Base-by-base conservation (phyloP, 2,329 filamentous ascomycete species). In the Trichoderma sp. region DNA sequence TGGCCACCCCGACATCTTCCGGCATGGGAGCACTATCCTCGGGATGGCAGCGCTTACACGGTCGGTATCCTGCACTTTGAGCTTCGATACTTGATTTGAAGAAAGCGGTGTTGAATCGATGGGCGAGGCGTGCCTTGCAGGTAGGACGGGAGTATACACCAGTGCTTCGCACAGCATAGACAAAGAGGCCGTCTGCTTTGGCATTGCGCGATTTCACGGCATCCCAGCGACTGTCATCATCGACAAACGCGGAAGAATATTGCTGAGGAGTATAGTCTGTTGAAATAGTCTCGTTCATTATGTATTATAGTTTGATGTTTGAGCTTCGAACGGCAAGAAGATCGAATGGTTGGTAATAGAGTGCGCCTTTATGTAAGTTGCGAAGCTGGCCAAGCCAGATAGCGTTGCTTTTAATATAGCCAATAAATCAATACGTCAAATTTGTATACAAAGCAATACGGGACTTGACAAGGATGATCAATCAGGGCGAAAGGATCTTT, bases 31-130 rank as follows among this genome's bases (percentile, higher is more conserved):
- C 80, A 63, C 73, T 75, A 8, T 59, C 81, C 37, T 78, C 77
- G 18, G 78, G 87, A 68, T 82, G 81, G 76, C 87, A 89, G n/a
- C 86, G 80, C 76, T 87, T 88, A 77, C 87, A 90, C 0, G 87
- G 78, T 28, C 86, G 80, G 73, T 83, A 89, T 1, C 86, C 83
- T 5, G 77, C 82, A 1, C 71, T 71, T 49, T 78, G 77, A 1
- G 88, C 88, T 34, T 83, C 79, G 0, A 73, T 69, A 0, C 80
- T 73, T 0, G 78, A 81, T 16, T 81, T 74, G 76, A 83, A 87
- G 76, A 89, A 90, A 2, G 77, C 75, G 3, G 89, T 83, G 59
- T 90, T 90, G 59, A 86, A 84, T 56, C 87, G 83, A 2, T 87
- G 83, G 2, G 88, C 86, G 13, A 89, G 83, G 0, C 88, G 83